Base-by-base conservation (phyloP, 1,139 yeast species). In the Suhomyces atakaporum region DNA sequence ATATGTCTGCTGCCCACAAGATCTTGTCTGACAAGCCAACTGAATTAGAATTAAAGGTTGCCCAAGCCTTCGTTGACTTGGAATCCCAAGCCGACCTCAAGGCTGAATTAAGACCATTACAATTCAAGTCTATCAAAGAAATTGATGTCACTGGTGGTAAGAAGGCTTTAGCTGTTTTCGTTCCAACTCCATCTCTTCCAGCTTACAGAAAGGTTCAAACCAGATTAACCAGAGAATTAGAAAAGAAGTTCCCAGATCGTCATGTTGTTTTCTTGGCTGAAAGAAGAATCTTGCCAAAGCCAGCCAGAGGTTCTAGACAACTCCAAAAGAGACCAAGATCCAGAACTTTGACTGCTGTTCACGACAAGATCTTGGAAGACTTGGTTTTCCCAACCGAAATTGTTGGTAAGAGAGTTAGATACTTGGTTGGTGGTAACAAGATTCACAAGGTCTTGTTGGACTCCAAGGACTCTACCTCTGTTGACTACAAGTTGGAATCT, bases 181-280 rank as follows among this genome's bases (percentile, higher is more conserved):
- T 92, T 60, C 98, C 98, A 72, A 95, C 86, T 60, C 97, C 98
- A 75, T 79, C 89, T 62, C 84, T 92, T 71, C 63, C 79, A 58
- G 84, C 85, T 58, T 90, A 87, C 94, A 96, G 92, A 89, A 89
- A 84, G 79, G 95, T 89, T 62, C 98, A 92, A 81, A 81, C 81
- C 67, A 84, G 88, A 79, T 84, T 92, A 72, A 89, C 97, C 78
- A 92, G 98, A 79, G 98, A 92, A 81, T 87, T 92, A 72, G 98
- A 92, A 80, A 92, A 92, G 95, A 92, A 92, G 80, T 92, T 92
- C 90, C 95, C 97, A 69, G 98, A 92, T 83, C 88, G 96, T 75
- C 97, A 92, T 75, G 97, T 92, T 75, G 94, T 92, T 61, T 89
- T 92, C 87, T 83, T 92, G 68, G 98, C 97, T 68, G 97, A 92